A percentile compares a stretch with the other conserved stretches of the same genome.
Evolutionary conservation across 495 filamentous ascomycete genomes (phyloP).

Genomic region (Hypoxylon perforatum): DNA sequence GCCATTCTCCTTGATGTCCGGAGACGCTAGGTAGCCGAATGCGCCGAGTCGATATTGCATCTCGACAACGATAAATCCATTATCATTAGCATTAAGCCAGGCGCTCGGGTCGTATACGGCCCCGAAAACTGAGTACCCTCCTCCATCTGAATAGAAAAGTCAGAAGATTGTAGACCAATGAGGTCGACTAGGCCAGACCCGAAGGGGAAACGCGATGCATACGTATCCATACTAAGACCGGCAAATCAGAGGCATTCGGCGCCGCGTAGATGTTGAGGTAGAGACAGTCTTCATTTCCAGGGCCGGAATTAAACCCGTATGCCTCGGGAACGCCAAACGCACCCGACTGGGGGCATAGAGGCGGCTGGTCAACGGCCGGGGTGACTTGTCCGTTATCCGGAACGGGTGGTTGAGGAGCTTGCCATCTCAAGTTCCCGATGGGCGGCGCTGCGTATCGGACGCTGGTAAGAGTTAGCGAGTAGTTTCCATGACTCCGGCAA

Average conservation of each 20-base stretch:
- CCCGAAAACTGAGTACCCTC: slow-evolving; percentile 55
- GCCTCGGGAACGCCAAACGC: slow-evolving; percentile 38
- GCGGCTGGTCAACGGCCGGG: slow-evolving; percentile 43
- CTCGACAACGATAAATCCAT: slow-evolving; percentile 57
- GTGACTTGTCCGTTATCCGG: slow-evolving; percentile 23
- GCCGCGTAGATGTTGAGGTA: slow-evolving; percentile 60
- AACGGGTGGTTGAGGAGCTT: slow-evolving; percentile 44
- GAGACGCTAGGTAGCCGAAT: slow-evolving; percentile 62
- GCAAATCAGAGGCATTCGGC: slow-evolving; percentile 51
- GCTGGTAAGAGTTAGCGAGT: slow-evolving; percentile 29
- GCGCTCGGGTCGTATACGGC: slow-evolving; percentile 52
- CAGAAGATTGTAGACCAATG: slow-evolving; percentile 9
- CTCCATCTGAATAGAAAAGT: slow-evolving; percentile 44
- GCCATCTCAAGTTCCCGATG: slow-evolving; percentile 45
- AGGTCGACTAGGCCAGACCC: neutral
- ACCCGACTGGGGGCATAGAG: slow-evolving; percentile 48
- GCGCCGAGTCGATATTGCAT: slow-evolving; percentile 63
- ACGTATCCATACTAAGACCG: slow-evolving; percentile 54
- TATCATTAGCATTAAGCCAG: slow-evolving; percentile 55
- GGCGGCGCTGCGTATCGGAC: slow-evolving; percentile 52
- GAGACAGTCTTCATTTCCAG: slow-evolving; percentile 63
- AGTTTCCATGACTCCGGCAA: neutral
- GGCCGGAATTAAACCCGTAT: slow-evolving; percentile 32
- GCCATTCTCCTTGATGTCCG: slow-evolving; percentile 51
- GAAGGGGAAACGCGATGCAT: slow-evolving; percentile 17